Evolutionary conservation across 2,329 filamentous ascomycete species (phyloP), one percentile per base, ranked within the genome.

Genomic region (Lasiodiplodia gonubiensis): DNA sequence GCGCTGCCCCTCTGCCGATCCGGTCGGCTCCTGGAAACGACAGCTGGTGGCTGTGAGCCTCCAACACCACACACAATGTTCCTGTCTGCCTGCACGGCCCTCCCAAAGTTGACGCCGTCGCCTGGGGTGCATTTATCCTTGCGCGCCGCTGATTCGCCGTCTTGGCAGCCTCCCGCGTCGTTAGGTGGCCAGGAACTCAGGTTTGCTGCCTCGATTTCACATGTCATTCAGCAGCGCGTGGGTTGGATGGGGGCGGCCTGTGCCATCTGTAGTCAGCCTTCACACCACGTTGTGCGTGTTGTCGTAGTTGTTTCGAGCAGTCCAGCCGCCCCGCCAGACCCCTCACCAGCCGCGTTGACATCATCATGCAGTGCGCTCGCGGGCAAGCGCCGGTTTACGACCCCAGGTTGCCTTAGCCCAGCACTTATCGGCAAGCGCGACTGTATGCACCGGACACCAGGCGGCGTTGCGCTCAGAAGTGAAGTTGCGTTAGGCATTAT

Each of bases 1-100:
- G 48, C 33, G 61, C 51, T 54, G 61, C 61, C 61, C 61, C 61
- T 64, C 61, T 64, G 61, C 53, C 48, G 61, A 64, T 64, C 61
- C 61, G 61, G 61, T 54, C 37, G 49, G 59, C 59, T 63, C 59
- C 46, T 37, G 30, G 11, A 30, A 12, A 21, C 39, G 57, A 42
- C 57, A 25, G 16, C 39, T 30, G 42, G 46, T 51, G 53, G 39
- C 42, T 48, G 30, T 48, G 27, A 63, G 46, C 59, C 59, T 63
- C 59, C 59, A 63, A 63, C 59, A 63, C 59, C 59, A 63, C 59
- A n/a, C 59, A 35, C 27, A 23, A 51, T 52, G 46, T 63, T 63
- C 46, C 46, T 51, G 59, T 35, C 42, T 11, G 23, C 39, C 57
- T 61, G 57, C 57, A 61, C 27, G 59, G 46, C 6, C 11, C 46